These are phyloP conservation scores for Paxillus ammoniavirescens DNA, from an alignment of 768 basidiomycete species.

Conservation along the genomic window DNA sequence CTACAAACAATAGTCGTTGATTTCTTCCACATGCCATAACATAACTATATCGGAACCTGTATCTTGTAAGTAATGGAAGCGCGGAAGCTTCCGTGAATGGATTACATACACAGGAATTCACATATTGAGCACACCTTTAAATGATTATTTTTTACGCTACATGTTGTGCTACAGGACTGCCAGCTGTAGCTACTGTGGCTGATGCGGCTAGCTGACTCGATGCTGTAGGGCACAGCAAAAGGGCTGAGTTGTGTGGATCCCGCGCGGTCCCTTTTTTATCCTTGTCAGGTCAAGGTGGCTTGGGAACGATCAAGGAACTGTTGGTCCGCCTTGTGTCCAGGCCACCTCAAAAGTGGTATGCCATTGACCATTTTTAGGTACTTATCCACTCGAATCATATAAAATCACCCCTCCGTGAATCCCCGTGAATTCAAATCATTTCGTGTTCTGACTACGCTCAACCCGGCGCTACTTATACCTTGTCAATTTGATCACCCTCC, in stretches of 20 bases:
- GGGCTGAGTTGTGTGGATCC: neutral
- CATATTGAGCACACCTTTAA: too few relatives aligned
- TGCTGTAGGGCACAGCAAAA: conserved; percentile 4
- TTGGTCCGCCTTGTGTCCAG: conserved; percentile 27
- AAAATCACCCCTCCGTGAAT: conserved; percentile 7
- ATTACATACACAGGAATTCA: neutral
- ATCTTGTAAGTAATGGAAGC: neutral
- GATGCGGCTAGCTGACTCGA: neutral
- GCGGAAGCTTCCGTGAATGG: conserved; percentile 2
- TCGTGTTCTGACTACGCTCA: too few relatives aligned
- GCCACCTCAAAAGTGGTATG: conserved; percentile 16
- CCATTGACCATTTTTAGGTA: conserved; percentile 11
- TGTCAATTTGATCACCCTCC: neutral
- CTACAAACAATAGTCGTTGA: conserved; percentile 35
- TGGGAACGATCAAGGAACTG: conserved; percentile 32
- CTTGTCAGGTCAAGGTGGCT: conserved; percentile 9
- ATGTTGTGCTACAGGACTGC: too few relatives aligned
- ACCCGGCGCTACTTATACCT: neutral
- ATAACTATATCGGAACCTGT: conserved; percentile 25
- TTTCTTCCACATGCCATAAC: conserved; percentile 19
- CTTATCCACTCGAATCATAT: conserved; percentile 25
- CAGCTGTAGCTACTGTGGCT: too few relatives aligned
- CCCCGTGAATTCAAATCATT: conserved; percentile 6
- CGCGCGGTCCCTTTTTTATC: conserved; percentile 1
- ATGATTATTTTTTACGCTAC: too few relatives aligned